Percentiles rank a stretch among this genome's conserved stretches.
phyloP scores from a whole-genome alignment of 768 basidiomycete species.

The Megacollybia marginata region DNA sequence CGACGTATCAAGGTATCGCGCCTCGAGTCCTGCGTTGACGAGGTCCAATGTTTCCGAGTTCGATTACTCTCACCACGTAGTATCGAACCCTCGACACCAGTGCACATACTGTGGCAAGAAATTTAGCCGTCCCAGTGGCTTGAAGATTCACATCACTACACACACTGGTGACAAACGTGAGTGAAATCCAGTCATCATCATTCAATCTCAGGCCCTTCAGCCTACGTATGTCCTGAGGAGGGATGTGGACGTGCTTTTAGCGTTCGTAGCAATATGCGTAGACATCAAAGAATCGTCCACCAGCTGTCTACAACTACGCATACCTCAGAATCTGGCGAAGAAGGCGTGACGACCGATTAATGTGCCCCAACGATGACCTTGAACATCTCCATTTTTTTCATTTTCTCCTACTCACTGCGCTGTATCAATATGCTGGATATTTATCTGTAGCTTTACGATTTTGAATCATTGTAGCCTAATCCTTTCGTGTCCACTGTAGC shows the following conservation, averaged over 20 bases:
- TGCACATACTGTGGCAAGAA: slow-evolving; percentile 50
- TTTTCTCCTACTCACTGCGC: not conserved
- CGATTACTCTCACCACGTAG: not conserved
- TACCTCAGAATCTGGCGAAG: slow-evolving; percentile 6
- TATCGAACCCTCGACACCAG: slow-evolving; percentile 31
- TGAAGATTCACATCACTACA: slow-evolving; percentile 56
- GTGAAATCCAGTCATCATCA: slow-evolving; percentile 11
- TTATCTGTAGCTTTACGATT: not conserved
- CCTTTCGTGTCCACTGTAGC: not conserved
- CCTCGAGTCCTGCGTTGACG: not conserved
- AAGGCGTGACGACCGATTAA: slow-evolving; percentile 1
- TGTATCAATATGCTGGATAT: not conserved
- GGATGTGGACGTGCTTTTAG: slow-evolving; percentile 62
- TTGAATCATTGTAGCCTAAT: not conserved
- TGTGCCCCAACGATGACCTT: not conserved
- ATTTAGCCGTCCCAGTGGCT: slow-evolving; percentile 53
- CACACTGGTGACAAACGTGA: slow-evolving; percentile 59
- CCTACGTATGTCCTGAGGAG: slow-evolving; percentile 53
- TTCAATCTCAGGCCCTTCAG: slow-evolving; percentile 23
- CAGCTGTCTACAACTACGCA: slow-evolving; percentile 10
- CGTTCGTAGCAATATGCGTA: slow-evolving; percentile 65
- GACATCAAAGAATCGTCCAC: slow-evolving; percentile 51
- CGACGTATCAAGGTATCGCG: not conserved
- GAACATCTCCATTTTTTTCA: not conserved
- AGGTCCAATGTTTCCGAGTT: not conserved